These are phyloP conservation scores for Beauveria pseudobassiana DNA, from an alignment of 2,329 filamentous ascomycete genomes.

Conservation along the genomic window DNA sequence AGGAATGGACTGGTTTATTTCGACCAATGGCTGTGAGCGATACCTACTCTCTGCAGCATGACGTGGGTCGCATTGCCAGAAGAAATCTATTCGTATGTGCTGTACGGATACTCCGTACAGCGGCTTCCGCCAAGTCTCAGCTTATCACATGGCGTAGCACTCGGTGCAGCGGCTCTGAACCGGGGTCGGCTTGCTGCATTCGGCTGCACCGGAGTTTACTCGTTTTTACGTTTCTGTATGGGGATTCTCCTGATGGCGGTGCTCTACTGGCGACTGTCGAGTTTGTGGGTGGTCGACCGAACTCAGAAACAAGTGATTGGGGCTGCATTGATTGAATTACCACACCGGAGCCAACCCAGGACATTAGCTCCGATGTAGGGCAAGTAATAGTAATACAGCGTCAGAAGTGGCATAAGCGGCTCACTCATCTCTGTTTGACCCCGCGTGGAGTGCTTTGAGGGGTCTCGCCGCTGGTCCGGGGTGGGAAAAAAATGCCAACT, in stretches of 20 bases:
- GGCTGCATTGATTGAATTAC: too few species aligned
- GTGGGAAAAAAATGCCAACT: background rate
- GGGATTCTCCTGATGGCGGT: too few species aligned
- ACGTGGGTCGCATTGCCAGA: too few species aligned
- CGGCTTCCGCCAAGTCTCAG: background rate
- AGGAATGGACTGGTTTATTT: too few species aligned
- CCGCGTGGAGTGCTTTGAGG: background rate
- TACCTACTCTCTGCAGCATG: too few species aligned
- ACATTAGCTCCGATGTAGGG: conserved; percentile 8
- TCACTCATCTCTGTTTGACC: background rate
- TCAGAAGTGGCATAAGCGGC: conserved; percentile 9
- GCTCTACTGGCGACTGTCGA: too few species aligned
- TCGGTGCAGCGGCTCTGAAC: background rate
- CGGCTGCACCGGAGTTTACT: background rate
- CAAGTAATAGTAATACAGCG: background rate
- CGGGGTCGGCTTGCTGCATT: background rate
- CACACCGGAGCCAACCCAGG: background rate
- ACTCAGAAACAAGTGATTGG: too few species aligned
- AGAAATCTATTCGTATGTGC: too few species aligned
- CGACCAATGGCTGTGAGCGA: too few species aligned
- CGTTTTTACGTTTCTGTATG: background rate
- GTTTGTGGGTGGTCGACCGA: too few species aligned
- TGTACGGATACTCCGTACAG: background rate
- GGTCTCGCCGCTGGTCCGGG: background rate
- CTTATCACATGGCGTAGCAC: background rate